Conservation (phyloP, 495 filamentous ascomycete genomes). For the Halenospora varia region DNA sequence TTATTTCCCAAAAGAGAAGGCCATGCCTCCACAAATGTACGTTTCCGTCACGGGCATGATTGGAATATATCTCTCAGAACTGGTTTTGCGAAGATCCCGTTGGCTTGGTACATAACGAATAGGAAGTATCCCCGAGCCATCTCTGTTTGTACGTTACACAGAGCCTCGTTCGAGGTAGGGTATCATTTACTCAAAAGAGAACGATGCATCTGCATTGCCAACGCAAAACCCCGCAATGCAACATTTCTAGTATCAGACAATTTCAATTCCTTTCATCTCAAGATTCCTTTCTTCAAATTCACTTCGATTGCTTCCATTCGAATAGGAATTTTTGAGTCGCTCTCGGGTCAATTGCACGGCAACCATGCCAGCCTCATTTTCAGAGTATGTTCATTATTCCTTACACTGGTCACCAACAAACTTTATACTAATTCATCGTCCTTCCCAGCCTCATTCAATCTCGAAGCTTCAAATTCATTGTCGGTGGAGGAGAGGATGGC, state of each 20-base stretch:
- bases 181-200: background rate
- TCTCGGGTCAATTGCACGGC: no score
- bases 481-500: conserved; percentile 5
- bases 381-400: conserved; percentile 12
- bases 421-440: background rate
- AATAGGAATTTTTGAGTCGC: background rate
- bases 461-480: conserved; percentile 15
- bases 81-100: no score
- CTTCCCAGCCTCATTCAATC: conserved; percentile 11
- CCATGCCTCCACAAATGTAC: no score
- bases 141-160: background rate
- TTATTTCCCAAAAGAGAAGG: no score
- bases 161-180: background rate
- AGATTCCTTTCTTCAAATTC: background rate
- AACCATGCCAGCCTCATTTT: conserved; percentile 20
- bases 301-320: background rate
- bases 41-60: no score
- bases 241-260: background rate
- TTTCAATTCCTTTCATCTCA: background rate
- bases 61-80: no score
- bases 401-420: background rate
- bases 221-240: background rate
- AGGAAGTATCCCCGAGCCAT: no score
- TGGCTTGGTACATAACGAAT: no score
- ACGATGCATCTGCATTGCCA: background rate